Evolutionary conservation across 2,329 filamentous ascomycete species (phyloP).

Genomic region (Grosmannia serpens): DNA sequence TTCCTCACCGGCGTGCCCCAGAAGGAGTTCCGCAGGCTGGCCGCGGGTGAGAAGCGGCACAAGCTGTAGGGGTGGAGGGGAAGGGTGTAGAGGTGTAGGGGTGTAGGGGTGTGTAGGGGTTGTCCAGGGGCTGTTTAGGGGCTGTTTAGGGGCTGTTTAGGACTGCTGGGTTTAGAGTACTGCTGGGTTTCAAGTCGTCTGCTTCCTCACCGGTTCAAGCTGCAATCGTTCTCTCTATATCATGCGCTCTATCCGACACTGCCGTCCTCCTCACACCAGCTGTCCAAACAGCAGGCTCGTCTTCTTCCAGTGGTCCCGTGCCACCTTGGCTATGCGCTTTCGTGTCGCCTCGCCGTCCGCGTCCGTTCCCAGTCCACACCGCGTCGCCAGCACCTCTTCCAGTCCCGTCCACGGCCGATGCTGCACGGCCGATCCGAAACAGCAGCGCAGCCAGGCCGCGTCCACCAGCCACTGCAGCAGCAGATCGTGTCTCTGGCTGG

Average conservation of each 20-base stretch:
- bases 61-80: constrained; percentile 50
- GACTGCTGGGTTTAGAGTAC: too few species aligned
- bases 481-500: constrained; percentile 28
- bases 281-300: constrained; percentile 74
- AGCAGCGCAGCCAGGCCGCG: constrained; percentile 36
- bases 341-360: constrained; percentile 25
- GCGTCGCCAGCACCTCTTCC: constrained; percentile 31
- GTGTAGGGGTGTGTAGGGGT: not conserved
- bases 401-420: constrained; percentile 21
- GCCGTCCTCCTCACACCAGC: constrained; percentile 42
- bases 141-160: not conserved
- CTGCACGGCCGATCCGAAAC: constrained; percentile 22
- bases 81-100: not conserved
- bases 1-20: constrained; percentile 76
- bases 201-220: too few species aligned
- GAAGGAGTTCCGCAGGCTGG: constrained; percentile 77
- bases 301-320: constrained; percentile 72
- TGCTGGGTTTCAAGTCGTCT: too few species aligned
- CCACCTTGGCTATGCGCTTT: constrained; percentile 47
- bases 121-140: not conserved
- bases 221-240: too few species aligned
- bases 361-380: constrained; percentile 26
- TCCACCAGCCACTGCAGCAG: constrained; percentile 53
- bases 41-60: constrained; percentile 82
- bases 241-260: too few species aligned